These are phyloP conservation scores for Anethum foeniculum DNA, from an alignment of 140 eudicot species.

Conservation along the genomic window DNA sequence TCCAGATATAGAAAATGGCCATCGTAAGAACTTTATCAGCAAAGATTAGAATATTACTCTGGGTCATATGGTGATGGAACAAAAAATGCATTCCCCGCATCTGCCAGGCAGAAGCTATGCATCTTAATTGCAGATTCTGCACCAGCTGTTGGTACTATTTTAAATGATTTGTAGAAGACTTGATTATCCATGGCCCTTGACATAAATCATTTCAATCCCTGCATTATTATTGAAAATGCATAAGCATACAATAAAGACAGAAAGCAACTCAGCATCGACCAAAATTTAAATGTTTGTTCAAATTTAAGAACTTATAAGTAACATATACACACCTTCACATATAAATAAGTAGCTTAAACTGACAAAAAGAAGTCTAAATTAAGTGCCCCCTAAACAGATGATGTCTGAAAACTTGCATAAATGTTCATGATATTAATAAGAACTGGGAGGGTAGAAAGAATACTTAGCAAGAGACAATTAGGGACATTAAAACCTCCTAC, in stretches of 20 bases:
- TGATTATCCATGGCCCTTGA: conserved; percentile 46
- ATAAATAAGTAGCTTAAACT: neutral
- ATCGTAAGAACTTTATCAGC: neutral
- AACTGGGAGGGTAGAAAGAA: neutral
- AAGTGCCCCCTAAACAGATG: neutral
- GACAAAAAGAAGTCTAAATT: neutral
- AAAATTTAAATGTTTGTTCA: neutral
- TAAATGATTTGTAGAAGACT: conserved; percentile 41
- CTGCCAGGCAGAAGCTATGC: conserved; percentile 77
- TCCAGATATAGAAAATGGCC: neutral
- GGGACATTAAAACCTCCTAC: neutral
- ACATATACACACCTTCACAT: too few relatives aligned
- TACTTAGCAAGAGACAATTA: neutral
- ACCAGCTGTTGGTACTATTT: conserved; percentile 58
- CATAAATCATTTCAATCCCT: conserved; percentile 78
- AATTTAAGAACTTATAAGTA: neutral
- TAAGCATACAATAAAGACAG: neutral
- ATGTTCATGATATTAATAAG: too few relatives aligned
- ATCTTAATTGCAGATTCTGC: conserved; percentile 66
- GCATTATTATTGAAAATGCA: conserved; percentile 8
- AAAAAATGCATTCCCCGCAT: conserved; percentile 79
- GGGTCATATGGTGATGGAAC: conserved; percentile 86
- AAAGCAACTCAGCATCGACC: conserved; percentile 7
- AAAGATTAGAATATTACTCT: conserved; percentile 39
- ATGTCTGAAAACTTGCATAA: neutral